phyloP scores from a whole-genome alignment of 352 stramenopile species.

The Phytopythium ostracodes region DNA sequence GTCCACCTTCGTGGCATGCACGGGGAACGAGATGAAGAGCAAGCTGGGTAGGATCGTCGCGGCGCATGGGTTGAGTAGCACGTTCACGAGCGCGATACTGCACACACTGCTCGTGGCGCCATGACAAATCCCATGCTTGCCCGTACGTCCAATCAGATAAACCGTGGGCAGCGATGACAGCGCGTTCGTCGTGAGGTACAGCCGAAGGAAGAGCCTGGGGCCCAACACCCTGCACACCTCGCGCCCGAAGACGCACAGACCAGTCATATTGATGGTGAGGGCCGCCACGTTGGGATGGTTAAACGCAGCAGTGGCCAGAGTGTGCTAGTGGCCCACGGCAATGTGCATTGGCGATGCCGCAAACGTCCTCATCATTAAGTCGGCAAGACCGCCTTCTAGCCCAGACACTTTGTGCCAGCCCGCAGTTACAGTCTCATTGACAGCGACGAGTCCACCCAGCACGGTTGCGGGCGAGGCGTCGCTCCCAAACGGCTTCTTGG shows the following conservation, averaged over 20 bases:
- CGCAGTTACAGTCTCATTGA: not conserved
- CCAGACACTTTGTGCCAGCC: not conserved
- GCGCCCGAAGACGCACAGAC: not conserved
- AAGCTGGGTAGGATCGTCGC: not conserved
- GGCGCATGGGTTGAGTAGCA: not conserved
- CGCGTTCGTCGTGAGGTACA: not conserved
- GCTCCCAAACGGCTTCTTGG: not conserved
- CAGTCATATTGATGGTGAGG: not conserved
- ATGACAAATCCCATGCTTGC: not conserved
- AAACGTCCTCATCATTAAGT: not conserved
- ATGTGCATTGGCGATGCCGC: not conserved
- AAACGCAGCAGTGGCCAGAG: not conserved
- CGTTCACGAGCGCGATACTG: not conserved
- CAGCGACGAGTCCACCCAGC: not conserved
- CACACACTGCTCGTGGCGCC: not conserved
- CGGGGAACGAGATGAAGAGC: not conserved
- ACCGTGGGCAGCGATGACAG: constrained; percentile 1
- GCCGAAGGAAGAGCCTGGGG: not conserved
- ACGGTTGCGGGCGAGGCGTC: not conserved
- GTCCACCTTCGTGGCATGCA: not conserved
- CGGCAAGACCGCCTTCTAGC: not conserved
- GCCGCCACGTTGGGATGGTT: not conserved
- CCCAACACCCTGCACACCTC: not conserved
- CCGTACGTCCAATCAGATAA: not conserved
- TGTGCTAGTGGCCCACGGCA: not conserved